Conservation (phyloP, 2,329 filamentous ascomycete species). For the Pseudogymnoascus destructans region DNA sequence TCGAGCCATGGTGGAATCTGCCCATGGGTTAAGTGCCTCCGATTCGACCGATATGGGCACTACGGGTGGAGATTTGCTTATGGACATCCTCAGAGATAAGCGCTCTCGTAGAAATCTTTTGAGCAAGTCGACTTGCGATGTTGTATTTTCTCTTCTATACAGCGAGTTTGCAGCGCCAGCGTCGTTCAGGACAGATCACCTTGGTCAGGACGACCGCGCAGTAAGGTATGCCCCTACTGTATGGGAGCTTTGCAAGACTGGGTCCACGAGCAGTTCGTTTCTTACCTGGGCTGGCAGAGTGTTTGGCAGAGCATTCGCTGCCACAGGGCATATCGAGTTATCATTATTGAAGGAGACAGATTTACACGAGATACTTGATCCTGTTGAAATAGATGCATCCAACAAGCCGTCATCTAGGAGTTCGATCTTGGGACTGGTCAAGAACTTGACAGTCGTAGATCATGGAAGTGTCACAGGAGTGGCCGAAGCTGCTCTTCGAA, state of each 20-base stretch:
- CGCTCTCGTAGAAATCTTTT: slow-evolving; percentile 49
- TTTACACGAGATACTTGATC: slow-evolving; percentile 26
- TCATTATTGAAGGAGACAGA: slow-evolving; percentile 48
- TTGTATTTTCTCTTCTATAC: slow-evolving; percentile 63
- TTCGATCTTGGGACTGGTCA: slow-evolving; percentile 48
- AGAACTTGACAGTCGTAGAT: slow-evolving; percentile 45
- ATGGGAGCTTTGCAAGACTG: slow-evolving; percentile 62
- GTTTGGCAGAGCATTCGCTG: slow-evolving; percentile 70
- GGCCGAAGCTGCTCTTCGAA: slow-evolving; percentile 46
- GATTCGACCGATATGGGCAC: slow-evolving; percentile 58
- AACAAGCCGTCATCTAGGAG: slow-evolving; percentile 38
- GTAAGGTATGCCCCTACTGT: slow-evolving; percentile 50
- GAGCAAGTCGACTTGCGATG: slow-evolving; percentile 52
- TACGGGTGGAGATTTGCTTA: slow-evolving; percentile 64
- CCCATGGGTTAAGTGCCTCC: slow-evolving; percentile 50
- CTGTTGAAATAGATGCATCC: background rate
- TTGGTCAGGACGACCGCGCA: slow-evolving; percentile 54
- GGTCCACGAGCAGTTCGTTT: slow-evolving; percentile 53
- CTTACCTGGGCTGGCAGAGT: slow-evolving; percentile 75
- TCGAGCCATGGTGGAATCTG: slow-evolving; percentile 55
- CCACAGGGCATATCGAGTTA: slow-evolving; percentile 53
- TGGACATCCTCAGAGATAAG: slow-evolving; percentile 69
- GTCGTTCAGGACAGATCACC: slow-evolving; percentile 49
- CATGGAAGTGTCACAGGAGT: slow-evolving; percentile 43
- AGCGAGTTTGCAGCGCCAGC: slow-evolving; percentile 54